Percentiles rank a stretch among this genome's conserved stretches.
phyloP scores from a whole-genome alignment of 148 eudicot genomes.

The Rhododendron henanense region DNA sequence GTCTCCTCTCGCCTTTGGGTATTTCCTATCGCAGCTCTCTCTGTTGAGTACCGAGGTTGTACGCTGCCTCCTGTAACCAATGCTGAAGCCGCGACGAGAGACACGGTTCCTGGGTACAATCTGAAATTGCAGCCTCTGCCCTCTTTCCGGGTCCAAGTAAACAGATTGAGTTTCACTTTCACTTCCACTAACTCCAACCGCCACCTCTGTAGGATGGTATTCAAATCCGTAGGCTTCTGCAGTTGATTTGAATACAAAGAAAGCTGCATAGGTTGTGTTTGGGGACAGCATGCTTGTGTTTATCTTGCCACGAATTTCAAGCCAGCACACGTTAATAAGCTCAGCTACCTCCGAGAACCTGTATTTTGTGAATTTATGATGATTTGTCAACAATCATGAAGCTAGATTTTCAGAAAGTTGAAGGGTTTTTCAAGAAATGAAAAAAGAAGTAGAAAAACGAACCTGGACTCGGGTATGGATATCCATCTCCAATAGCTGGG shows the following conservation, averaged over 20 bases:
- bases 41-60: background rate
- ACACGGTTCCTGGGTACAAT: conserved; percentile 26
- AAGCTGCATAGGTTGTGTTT: conserved; percentile 40
- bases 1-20: conserved; percentile 43
- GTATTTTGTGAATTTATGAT: background rate
- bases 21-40: conserved; percentile 7
- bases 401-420: background rate
- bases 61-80: background rate
- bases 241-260: conserved; percentile 43
- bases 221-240: conserved; percentile 32
- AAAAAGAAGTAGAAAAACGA: background rate
- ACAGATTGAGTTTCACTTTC: conserved; percentile 21
- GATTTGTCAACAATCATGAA: background rate
- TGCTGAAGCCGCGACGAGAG: conserved; percentile 11
- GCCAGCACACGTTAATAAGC: conserved; percentile 44
- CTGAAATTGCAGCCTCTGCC: conserved; percentile 18
- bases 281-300: conserved; percentile 33
- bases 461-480: conserved; percentile 52
- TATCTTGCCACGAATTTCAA: conserved; percentile 46
- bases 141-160: conserved; percentile 22
- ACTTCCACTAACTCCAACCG: conserved; percentile 22
- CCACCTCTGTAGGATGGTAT: conserved; percentile 25
- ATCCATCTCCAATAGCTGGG: conserved; percentile 64
- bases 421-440: background rate
- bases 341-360: conserved; percentile 61